These are phyloP conservation scores for Paulownia fortunei DNA, from an alignment of 257 asterid genomes.

Conservation along the genomic window DNA sequence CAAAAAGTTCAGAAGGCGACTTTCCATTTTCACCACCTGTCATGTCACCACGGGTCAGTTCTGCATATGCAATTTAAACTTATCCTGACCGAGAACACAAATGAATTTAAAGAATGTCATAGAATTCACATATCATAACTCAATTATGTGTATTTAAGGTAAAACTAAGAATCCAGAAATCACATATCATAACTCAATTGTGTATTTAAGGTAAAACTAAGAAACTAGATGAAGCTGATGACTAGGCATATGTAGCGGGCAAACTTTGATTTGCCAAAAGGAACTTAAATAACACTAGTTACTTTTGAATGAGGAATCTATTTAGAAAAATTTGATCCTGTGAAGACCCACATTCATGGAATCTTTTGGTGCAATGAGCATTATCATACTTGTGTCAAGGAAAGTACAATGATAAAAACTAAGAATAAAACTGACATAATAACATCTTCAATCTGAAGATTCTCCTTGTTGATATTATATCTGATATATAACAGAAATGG, in stretches of 20 bases:
- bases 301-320: background rate
- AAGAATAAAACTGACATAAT: background rate
- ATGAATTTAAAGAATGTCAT: background rate
- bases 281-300: background rate
- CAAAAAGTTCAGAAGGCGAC: conserved; percentile 65
- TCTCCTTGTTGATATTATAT: conserved; percentile 2
- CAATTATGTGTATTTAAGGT: background rate
- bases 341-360: background rate
- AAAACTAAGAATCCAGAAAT: background rate
- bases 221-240: background rate
- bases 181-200: background rate
- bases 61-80: background rate
- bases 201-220: background rate
- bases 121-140: background rate
- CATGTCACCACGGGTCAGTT: conserved; percentile 34
- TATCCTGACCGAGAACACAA: conserved; percentile 2
- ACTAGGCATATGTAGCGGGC: conserved; percentile 1
- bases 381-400: background rate
- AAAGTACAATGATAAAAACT: background rate
- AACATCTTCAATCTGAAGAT: conserved; percentile 6
- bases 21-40: conserved; percentile 91
- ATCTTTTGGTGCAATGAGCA: background rate
- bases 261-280: background rate
- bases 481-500: conserved; percentile 23
- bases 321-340: background rate